phyloP scores from a whole-genome alignment of 2,329 filamentous ascomycete genomes.

The Anthostomella pinea region DNA sequence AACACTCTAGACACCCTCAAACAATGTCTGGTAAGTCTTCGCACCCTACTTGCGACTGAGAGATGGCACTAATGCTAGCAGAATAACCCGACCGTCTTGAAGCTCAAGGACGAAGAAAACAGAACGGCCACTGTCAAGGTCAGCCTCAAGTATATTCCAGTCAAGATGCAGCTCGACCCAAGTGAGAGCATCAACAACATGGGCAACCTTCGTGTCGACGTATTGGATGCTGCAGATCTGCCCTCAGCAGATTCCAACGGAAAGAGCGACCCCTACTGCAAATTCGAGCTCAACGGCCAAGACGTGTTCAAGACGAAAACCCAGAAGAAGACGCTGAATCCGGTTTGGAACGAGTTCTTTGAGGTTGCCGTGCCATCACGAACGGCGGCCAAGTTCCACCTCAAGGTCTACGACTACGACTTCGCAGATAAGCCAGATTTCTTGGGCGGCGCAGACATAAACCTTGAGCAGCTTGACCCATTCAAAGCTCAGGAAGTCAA shows the following conservation, averaged over 20 bases:
- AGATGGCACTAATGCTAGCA: slow-evolving; percentile 35
- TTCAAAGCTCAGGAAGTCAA: slow-evolving; percentile 76
- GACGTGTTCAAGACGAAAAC: slow-evolving; percentile 94
- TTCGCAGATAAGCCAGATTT: slow-evolving; percentile 93
- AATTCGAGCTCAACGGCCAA: slow-evolving; percentile 85
- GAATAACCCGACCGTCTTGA: slow-evolving; percentile 86
- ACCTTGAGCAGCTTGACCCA: slow-evolving; percentile 77
- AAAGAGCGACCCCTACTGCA: slow-evolving; percentile 95
- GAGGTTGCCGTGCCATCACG: slow-evolving; percentile 79
- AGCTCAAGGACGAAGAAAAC: slow-evolving; percentile 75
- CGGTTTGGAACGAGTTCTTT: slow-evolving; percentile 95
- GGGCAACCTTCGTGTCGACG: slow-evolving; percentile 89
- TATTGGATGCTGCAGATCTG: slow-evolving; percentile 82
- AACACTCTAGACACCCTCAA: slow-evolving; percentile 85
- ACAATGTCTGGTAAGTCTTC: slow-evolving; percentile 69
- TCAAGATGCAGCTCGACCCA: slow-evolving; percentile 90
- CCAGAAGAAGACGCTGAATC: slow-evolving; percentile 94
- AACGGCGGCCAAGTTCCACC: slow-evolving; percentile 77
- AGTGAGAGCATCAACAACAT: slow-evolving; percentile 99
- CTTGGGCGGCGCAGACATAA: slow-evolving; percentile 73
- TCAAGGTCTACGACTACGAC: slow-evolving; percentile 92
- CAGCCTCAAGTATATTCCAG: slow-evolving; percentile 89
- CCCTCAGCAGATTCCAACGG: slow-evolving; percentile 93
- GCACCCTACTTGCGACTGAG: background rate
- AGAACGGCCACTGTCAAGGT: slow-evolving; percentile 78